A percentile compares a stretch with the other conserved stretches of the same genome.
These are phyloP conservation scores for Stagonosporopsis chrysanthemi DNA, from an alignment of 2,329 filamentous ascomycete species.

Conservation along the genomic window DNA sequence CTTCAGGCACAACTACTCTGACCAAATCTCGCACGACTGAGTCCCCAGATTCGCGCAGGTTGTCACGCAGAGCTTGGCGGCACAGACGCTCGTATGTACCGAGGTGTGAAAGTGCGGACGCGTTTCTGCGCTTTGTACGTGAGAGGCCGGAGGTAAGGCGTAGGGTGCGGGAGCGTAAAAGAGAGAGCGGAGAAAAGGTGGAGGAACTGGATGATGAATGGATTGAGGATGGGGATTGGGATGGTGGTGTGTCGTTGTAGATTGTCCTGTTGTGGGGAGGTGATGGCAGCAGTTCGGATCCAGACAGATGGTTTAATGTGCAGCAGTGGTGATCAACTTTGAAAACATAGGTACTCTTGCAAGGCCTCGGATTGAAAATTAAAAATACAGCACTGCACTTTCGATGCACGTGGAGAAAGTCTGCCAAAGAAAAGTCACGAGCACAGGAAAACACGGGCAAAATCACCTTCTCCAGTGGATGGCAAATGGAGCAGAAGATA, in stretches of 20 bases:
- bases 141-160: background rate
- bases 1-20: background rate
- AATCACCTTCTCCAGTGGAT: too few species aligned
- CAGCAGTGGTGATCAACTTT: background rate
- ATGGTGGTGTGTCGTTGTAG: background rate
- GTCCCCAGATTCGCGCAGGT: background rate
- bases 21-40: background rate
- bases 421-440: too few species aligned
- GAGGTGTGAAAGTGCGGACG: constrained; percentile 2
- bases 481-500: too few species aligned
- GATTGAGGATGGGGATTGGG: background rate
- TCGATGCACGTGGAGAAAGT: too few species aligned
- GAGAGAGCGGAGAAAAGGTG: background rate
- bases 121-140: background rate
- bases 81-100: background rate
- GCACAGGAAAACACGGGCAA: too few species aligned
- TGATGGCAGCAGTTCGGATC: background rate
- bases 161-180: background rate
- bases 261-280: background rate
- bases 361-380: background rate
- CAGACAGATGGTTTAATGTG: background rate
- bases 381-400: too few species aligned
- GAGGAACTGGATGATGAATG: background rate
- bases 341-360: background rate
- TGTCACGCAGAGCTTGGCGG: background rate